Base-by-base conservation (phyloP, 352 stramenopile species). In the Thalassiosira hispida region DNA sequence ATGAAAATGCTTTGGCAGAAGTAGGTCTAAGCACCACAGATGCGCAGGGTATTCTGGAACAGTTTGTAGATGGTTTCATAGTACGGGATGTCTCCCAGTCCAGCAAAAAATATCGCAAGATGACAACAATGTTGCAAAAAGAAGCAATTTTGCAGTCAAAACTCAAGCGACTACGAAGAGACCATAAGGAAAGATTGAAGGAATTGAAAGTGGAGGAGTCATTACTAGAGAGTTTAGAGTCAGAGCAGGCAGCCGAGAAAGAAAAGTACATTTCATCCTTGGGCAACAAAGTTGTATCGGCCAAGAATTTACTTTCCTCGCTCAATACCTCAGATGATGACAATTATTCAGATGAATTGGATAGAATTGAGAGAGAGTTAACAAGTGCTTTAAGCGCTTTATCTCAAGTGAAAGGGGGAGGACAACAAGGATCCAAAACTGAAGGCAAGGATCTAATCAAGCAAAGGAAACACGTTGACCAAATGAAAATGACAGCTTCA, bases 21-120 rank as follows among this genome's bases (percentile, higher is more conserved):
- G n/a, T 52, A 20, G 63, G 47, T 31, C 16, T 56, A 1, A 46
- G 20, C 20, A 31, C 23, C 38, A 16, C 6, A 38, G 18, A n/a
- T 25, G 25, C 44, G 22, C 22, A 51, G 0, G 3, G 25, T 8
- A 52, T 53, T 22, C 22, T 72, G 31, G 69, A 78, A 38, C 3
- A 57, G 44, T 72, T 78, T 40, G 27, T 3, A 31, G 33, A 65
- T 12, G 59, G 56, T 31, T 5, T n/a, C n/a, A n/a, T n/a, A n/a
- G n/a, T n/a, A n/a, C n/a, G n/a, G n/a, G n/a, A n/a, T n/a, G n/a
- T n/a, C 12, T 55, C 6, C 46, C 6, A 9, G 14, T 72, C 51
- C 44, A 52, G 22, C 6, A 70, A 67, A 31, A 71, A 44, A 22
- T 78, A 60, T 57, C 69, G 57, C 33, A 38, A 14, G 23, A 78